Evolutionary conservation across 192 early-diverging fungal species (phyloP).

Genomic region (Coemansia pectinata): DNA sequence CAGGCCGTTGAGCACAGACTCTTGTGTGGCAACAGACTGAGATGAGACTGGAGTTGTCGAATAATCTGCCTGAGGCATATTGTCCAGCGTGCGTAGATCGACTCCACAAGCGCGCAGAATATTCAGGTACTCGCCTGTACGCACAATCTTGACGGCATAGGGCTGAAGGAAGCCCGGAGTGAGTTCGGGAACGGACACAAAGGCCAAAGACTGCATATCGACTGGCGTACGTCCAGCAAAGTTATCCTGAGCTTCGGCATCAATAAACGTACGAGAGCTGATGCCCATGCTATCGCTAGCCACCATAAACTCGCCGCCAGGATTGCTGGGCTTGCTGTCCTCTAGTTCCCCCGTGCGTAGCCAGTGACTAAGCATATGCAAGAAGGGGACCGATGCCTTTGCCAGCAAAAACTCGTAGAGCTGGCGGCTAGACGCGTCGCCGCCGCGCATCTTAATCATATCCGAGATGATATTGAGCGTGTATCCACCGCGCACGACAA

Average conservation of each 20-base stretch:
- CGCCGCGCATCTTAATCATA: conserved; percentile 57
- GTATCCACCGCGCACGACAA: conserved; percentile 71
- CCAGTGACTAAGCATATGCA: conserved; percentile 83
- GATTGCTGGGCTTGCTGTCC: conserved; percentile 57
- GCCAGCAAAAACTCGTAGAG: conserved; percentile 80
- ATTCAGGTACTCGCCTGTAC: conserved; percentile 95
- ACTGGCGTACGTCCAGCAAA: conserved; percentile 1
- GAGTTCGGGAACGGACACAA: conserved; percentile 35
- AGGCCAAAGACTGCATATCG: conserved; percentile 12
- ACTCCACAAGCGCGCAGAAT: conserved; percentile 79
- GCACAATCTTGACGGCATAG: conserved; percentile 76
- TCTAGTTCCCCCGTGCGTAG: conserved; percentile 85
- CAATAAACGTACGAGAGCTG: conserved; percentile 73
- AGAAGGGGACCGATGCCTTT: conserved; percentile 78
- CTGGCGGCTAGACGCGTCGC: conserved; percentile 71
- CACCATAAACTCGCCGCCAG: conserved; percentile 92
- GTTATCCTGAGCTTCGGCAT: conserved; percentile 53
- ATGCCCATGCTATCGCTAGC: conserved; percentile 63
- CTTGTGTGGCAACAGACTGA: not conserved
- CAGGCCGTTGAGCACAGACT: conserved; percentile 22
- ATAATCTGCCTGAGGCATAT: conserved; percentile 5
- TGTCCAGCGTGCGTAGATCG: conserved; percentile 33
- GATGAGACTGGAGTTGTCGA: not conserved
- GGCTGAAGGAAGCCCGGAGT: conserved; percentile 78
- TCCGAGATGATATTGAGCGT: conserved; percentile 76